Base-by-base conservation (phyloP, 306 rosid species). In the Carpinus viminea region DNA sequence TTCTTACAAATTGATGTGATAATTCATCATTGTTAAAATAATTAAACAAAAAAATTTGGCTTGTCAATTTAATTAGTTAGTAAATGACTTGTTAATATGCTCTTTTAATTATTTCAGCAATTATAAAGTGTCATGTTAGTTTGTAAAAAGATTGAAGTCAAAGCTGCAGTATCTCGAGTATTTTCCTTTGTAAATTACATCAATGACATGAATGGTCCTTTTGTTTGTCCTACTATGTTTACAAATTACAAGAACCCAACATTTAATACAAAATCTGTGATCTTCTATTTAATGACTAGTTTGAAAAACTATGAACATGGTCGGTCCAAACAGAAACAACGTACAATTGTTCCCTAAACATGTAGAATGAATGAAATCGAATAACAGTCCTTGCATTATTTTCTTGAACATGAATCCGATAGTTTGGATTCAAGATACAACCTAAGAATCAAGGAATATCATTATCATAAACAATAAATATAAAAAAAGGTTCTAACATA, bases 401-500 rank as follows among this genome's bases (percentile, higher is more conserved):
- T 50, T 59, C 80, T 72, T 80, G 13, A 78, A 72, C 81, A 83
- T 13, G 76, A 81, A 71, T 70, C 76, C 48, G 36, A 78, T 31
- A 45, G 61, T 9, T 15, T 70, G 83, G 80, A 78, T 82, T 66
- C 70, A 80, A 74, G 59, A 65, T 60, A 81, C 59, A 60, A 34
- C 38, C 80, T 38, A 48, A 74, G 77, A 79, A 79, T 80, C 72
- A 78, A 84, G 68, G 77, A 81, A 84, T 78, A 45, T 56, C 74
- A 79, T 66, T 26, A 66, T 41, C 56, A 80, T 34, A 34, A 69
- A 57, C 7, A 20, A 43, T 31, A 26, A 64, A 79, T 11, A 51
- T 61, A 57, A 77, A 41, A 75, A 66, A 21, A 82, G 70, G 70
- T 66, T 80, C 68, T 80, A 85, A 74, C 79, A 80, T 50, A 80